Evolutionary conservation across 75 land plant genomes (phyloP).

Genomic region (Selaginella tamariscina): DNA sequence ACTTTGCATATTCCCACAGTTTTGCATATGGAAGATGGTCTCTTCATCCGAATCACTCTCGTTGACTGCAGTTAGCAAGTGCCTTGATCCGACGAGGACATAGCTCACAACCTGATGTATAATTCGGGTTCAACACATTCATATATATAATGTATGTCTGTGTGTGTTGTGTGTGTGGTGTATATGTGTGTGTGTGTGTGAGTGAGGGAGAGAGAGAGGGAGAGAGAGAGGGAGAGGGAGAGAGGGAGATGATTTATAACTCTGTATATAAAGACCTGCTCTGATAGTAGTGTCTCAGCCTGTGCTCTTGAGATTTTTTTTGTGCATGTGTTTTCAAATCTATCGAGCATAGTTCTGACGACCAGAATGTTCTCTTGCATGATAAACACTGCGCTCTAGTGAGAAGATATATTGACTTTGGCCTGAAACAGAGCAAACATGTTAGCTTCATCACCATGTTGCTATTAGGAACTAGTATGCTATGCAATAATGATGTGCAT

Average conservation of each 20-base stretch:
- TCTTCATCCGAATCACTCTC: constrained; percentile 42
- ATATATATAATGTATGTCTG: too few relatives aligned
- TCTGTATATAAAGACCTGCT: constrained; percentile 14
- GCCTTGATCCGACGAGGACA: constrained; percentile 18
- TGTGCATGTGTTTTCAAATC: background rate
- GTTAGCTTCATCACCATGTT: too few relatives aligned
- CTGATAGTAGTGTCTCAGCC: background rate
- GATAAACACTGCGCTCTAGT: background rate
- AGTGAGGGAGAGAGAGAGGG: constrained; percentile 16
- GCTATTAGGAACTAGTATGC: too few relatives aligned
- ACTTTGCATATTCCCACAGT: constrained; percentile 39
- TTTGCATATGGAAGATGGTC: constrained; percentile 10
- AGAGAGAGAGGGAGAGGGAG: constrained; percentile 1
- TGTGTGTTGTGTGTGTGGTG: too few relatives aligned
- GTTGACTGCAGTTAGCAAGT: constrained; percentile 26
- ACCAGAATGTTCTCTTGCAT: background rate
- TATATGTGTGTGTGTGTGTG: too few relatives aligned
- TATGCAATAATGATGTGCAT: too few relatives aligned
- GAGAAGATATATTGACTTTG: background rate
- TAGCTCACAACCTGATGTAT: constrained; percentile 36
- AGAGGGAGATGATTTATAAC: background rate
- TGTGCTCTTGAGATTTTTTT: background rate
- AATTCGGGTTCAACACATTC: constrained; percentile 14
- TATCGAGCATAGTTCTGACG: background rate
- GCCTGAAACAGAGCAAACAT: background rate